Conservation (phyloP, 352 stramenopile genomes). For the Phytophthora sp. region DNA sequence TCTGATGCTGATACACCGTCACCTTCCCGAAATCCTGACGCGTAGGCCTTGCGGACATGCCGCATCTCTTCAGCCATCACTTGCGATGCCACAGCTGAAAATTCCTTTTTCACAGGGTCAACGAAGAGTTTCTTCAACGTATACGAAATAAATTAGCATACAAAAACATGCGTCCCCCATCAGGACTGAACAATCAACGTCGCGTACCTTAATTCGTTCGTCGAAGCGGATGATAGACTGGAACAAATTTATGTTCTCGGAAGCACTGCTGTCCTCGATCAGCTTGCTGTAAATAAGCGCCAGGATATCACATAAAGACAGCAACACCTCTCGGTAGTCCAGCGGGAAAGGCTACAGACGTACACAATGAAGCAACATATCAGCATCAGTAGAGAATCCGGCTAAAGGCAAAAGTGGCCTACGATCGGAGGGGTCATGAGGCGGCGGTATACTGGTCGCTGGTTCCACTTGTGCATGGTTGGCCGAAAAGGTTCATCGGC, state of each 20-base stretch:
- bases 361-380: constrained; percentile 8
- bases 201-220: constrained; percentile 76
- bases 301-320: constrained; percentile 85
- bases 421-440: constrained; percentile 80
- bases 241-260: constrained; percentile 77
- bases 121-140: constrained; percentile 80
- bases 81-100: constrained; percentile 59
- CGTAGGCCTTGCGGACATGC: constrained; percentile 57
- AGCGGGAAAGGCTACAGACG: constrained; percentile 70
- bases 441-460: constrained; percentile 74
- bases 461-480: constrained; percentile 85
- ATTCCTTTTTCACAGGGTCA: constrained; percentile 84
- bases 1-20: constrained; percentile 7
- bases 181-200: not conserved
- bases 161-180: no score
- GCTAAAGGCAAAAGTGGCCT: constrained; percentile 8
- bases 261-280: constrained; percentile 76
- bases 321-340: constrained; percentile 82
- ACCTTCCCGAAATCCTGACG: constrained; percentile 26
- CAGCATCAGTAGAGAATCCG: not conserved
- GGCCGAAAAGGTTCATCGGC: constrained; percentile 66
- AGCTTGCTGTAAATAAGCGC: constrained; percentile 86
- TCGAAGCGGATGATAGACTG: constrained; percentile 82
- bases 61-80: constrained; percentile 70
- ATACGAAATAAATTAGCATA: not conserved